Base-by-base conservation (phyloP, 306 rosid genomes). In the Prunus dulcis region DNA sequence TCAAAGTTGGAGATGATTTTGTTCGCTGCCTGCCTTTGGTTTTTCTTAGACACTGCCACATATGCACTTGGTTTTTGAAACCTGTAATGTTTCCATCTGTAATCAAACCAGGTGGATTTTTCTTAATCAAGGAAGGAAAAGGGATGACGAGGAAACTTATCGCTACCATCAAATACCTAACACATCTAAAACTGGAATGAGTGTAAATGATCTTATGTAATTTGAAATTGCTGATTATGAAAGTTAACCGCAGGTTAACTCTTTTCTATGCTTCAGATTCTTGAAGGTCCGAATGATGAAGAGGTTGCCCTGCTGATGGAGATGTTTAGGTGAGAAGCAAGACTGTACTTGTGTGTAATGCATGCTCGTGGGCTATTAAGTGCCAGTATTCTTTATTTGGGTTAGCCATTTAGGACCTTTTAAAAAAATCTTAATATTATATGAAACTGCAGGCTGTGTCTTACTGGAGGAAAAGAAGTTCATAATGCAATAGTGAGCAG, bases 281-380 rank as follows among this genome's bases (percentile, higher is more conserved):
- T 95, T 76, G 96, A 90, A 88, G 93, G 90, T 69, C 97, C 97
- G 5, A 84, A 79, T 34, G 97, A 89, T 72, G 97, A 95, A 86
- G 99, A 95, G 92, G 97, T 95, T 84, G 77, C 99, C 78, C 88
- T 95, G 75, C 97, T 95, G 77, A 81, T 88, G 86, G 97, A 90
- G 82, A 90, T 90, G 93, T 95, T 95, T 87, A 93, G 91, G 99
- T 95, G 88, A 87, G 93, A 89, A 71, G 79, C 71, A 70, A 76
- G 65, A 63, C 69, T 56, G 25, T 69, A 45, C 62, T 56, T 75
- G 67, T 78, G 50, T 22, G 27, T 22, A 63, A 65, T 58, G 77
- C 69, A 38, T 38, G 64, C 69, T 64, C 17, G 2, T 80, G 55
- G 64, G 52, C 12, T 13, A 1, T 64, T 49, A 66, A 81, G 60